A percentile compares a stretch with the other conserved stretches of the same genome.
phyloP scores from a whole-genome alignment of 805 yeast genomes.

The Yueomyces sp. region DNA sequence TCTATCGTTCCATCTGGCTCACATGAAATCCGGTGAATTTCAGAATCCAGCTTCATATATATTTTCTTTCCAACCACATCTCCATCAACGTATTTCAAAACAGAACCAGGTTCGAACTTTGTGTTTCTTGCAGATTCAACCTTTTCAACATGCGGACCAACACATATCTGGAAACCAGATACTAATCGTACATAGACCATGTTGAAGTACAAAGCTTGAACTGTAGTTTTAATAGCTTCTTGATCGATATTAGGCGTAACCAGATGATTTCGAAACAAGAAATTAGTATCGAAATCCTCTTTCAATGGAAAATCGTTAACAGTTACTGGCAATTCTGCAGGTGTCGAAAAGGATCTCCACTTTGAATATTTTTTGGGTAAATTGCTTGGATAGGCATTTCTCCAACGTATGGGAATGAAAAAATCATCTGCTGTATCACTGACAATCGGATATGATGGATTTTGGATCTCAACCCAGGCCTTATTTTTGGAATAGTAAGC shows the following conservation, averaged over 20 bases:
- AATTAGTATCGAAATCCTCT: slow-evolving; percentile 56
- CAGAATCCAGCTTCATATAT: slow-evolving; percentile 66
- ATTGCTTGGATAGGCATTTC: slow-evolving; percentile 69
- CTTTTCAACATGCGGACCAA: slow-evolving; percentile 50
- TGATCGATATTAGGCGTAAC: slow-evolving; percentile 51
- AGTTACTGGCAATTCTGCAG: slow-evolving; percentile 82
- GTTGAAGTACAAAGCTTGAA: slow-evolving; percentile 60
- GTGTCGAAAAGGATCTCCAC: slow-evolving; percentile 89
- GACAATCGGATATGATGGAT: slow-evolving; percentile 62
- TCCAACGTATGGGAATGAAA: slow-evolving; percentile 71
- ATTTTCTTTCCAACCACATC: slow-evolving; percentile 42
- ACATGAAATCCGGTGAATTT: slow-evolving; percentile 71
- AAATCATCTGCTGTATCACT: slow-evolving; percentile 41
- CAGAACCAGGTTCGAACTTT: slow-evolving; percentile 42
- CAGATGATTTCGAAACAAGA: slow-evolving; percentile 73
- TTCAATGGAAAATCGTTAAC: slow-evolving; percentile 65
- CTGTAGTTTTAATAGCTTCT: slow-evolving; percentile 32
- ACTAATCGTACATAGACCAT: slow-evolving; percentile 76
- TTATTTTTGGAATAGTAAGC: slow-evolving; percentile 5
- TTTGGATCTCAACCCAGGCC: slow-evolving; percentile 50
- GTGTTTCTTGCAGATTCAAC: slow-evolving; percentile 34
- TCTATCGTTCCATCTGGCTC: slow-evolving; percentile 61
- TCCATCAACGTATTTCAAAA: slow-evolving; percentile 36
- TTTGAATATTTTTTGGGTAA: slow-evolving; percentile 58
- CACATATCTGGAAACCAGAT: slow-evolving; percentile 83